A percentile compares a stretch with the other conserved stretches of the same genome.
Evolutionary conservation across 176 grass and related monocot species (phyloP).

Genomic region (Carex kokanica): DNA sequence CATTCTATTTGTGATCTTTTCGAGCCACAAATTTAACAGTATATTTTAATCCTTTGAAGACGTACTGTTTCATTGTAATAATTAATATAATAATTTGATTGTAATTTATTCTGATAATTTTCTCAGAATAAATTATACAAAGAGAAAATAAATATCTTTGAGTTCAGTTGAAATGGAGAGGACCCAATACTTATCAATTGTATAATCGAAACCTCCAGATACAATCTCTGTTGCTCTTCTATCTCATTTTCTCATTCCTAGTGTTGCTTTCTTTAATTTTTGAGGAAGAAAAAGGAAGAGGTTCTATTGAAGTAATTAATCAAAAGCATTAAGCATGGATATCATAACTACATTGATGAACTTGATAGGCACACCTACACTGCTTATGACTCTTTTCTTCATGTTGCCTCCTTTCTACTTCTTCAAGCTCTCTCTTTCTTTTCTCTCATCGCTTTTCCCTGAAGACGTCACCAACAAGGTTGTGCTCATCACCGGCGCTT

Average conservation of each 20-base stretch:
- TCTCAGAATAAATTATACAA: too few relatives aligned
- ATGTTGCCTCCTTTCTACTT: constrained; percentile 31
- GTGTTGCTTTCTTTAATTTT: not conserved
- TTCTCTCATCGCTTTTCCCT: constrained; percentile 7
- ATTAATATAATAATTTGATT: too few relatives aligned
- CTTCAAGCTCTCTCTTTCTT: constrained; percentile 20
- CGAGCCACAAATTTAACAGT: too few relatives aligned
- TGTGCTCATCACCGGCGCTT: constrained; percentile 79
- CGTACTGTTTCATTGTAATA: too few relatives aligned
- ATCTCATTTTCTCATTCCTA: not conserved
- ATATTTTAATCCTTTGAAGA: too few relatives aligned
- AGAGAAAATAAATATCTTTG: not conserved
- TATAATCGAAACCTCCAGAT: not conserved
- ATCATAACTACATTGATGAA: constrained; percentile 24
- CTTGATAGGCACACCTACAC: constrained; percentile 25
- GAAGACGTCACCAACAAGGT: constrained; percentile 82
- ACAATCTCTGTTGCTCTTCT: not conserved
- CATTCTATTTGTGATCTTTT: too few relatives aligned
- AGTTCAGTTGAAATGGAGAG: not conserved
- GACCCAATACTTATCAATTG: not conserved
- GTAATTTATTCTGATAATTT: too few relatives aligned
- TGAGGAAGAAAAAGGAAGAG: not conserved
- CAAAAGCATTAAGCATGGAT: not conserved
- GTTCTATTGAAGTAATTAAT: not conserved
- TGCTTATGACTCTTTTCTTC: constrained; percentile 23